Evolutionary conservation across 306 rosid species (phyloP).

Genomic region (Cucumis hystrix): DNA sequence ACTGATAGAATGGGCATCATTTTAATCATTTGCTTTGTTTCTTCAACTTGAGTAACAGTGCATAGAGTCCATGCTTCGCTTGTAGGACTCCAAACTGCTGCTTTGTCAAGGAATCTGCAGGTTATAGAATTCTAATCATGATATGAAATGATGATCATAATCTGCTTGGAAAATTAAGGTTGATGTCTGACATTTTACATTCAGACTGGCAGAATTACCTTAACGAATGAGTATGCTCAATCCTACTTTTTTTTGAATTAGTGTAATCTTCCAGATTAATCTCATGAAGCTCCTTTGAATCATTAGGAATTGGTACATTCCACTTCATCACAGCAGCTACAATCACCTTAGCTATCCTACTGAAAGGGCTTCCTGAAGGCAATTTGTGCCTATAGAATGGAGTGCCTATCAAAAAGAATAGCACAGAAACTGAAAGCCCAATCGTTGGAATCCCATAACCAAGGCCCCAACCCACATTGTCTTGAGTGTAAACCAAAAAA

Average conservation of each 20-base stretch:
- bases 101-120: slow-evolving; percentile 68
- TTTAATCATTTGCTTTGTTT: slow-evolving; percentile 76
- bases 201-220: slow-evolving; percentile 25
- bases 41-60: slow-evolving; percentile 76
- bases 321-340: slow-evolving; percentile 50
- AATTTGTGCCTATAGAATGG: slow-evolving; percentile 57
- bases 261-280: slow-evolving; percentile 32
- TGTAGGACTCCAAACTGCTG: slow-evolving; percentile 29
- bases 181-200: background rate
- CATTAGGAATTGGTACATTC: slow-evolving; percentile 31
- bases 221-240: slow-evolving; percentile 31
- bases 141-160: background rate
- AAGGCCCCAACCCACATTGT: slow-evolving; percentile 49
- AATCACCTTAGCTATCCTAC: slow-evolving; percentile 39
- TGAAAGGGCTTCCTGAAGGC: slow-evolving; percentile 65
- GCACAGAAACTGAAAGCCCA: slow-evolving; percentile 45
- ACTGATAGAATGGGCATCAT: slow-evolving; percentile 51
- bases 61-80: slow-evolving; percentile 48
- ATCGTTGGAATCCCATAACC: slow-evolving; percentile 78
- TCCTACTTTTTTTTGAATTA: slow-evolving; percentile 20
- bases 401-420: slow-evolving; percentile 50
- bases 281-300: slow-evolving; percentile 61
- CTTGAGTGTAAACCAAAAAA: slow-evolving; percentile 63
- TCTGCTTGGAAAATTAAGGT: background rate
- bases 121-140: background rate